A percentile compares a stretch with the other conserved stretches of the same genome.
These are phyloP conservation scores for Kickxella alabastrina DNA, from an alignment of 192 early-diverging fungal genomes.

Conservation along the genomic window DNA sequence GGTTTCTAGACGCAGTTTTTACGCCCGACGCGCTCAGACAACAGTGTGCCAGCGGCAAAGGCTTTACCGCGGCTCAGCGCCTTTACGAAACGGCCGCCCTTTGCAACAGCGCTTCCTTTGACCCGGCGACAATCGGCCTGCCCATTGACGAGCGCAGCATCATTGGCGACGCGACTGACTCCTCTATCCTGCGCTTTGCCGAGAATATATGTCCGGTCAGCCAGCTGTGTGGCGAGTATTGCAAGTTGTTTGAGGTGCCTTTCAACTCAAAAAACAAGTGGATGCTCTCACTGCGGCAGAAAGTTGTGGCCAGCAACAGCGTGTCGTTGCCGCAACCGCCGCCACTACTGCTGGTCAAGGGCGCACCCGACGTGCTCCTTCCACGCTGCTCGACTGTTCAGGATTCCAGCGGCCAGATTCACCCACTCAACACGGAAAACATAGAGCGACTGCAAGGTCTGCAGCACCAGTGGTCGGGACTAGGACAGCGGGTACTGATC, in stretches of 20 bases:
- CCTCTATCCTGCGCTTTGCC: constrained; percentile 83
- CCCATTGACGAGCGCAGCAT: constrained; percentile 78
- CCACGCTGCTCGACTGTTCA: constrained; percentile 75
- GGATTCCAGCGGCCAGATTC: constrained; percentile 46
- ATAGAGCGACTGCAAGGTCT: constrained; percentile 61
- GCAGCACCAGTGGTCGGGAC: constrained; percentile 65
- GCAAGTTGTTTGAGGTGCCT: constrained; percentile 92
- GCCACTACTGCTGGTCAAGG: constrained; percentile 91
- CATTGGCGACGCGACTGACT: constrained; percentile 92
- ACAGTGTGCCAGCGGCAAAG: no score
- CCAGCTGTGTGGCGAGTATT: constrained; percentile 74
- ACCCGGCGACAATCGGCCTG: constrained; percentile 81
- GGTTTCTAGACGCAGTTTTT: constrained; percentile 17
- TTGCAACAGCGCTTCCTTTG: constrained; percentile 87
- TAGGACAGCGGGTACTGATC: constrained; percentile 38
- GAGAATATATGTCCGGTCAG: constrained; percentile 56
- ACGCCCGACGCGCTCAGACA: no score
- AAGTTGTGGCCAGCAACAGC: no score
- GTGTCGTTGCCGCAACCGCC: no score
- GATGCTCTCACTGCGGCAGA: constrained; percentile 57
- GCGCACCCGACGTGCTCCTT: constrained; percentile 92
- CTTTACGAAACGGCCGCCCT: no score
- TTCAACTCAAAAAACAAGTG: constrained; percentile 97
- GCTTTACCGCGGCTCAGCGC: no score
- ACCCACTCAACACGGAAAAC: constrained; percentile 69